phyloP scores from a whole-genome alignment of 2,329 filamentous ascomycete genomes.

The Ceratocystis colombiana region DNA sequence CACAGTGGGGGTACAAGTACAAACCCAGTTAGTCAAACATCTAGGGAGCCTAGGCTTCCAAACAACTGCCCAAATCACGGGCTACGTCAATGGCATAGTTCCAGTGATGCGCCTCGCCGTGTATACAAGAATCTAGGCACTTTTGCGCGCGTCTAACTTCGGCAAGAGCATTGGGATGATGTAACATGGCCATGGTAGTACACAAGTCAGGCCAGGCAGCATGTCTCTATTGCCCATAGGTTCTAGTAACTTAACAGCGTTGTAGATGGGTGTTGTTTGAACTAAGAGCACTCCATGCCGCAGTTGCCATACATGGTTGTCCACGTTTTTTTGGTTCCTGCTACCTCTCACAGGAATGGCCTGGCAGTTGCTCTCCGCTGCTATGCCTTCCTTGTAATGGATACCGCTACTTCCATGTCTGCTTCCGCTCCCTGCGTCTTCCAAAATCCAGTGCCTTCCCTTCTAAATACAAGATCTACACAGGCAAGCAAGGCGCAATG shows the following conservation, averaged over 20 bases:
- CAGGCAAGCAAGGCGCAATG: neutral
- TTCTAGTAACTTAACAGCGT: too few species aligned
- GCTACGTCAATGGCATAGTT: neutral
- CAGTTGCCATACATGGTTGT: neutral
- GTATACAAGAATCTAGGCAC: neutral
- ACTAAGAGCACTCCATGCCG: neutral
- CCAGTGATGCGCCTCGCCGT: neutral
- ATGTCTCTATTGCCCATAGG: neutral
- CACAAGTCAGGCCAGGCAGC: neutral
- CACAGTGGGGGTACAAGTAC: neutral
- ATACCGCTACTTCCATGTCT: slow-evolving; percentile 11
- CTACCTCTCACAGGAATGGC: neutral
- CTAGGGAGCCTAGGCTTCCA: neutral
- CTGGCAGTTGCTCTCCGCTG: neutral
- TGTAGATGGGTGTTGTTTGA: too few species aligned
- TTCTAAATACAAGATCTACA: neutral
- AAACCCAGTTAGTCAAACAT: neutral
- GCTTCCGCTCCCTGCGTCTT: slow-evolving; percentile 2
- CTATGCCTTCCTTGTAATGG: neutral
- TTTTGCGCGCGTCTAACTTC: neutral
- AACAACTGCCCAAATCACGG: neutral
- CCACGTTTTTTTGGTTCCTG: neutral
- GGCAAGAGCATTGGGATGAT: slow-evolving; percentile 8
- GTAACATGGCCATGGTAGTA: slow-evolving; percentile 3
- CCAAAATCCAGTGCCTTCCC: slow-evolving; percentile 8